These are phyloP conservation scores for Trichophyton benhamiae DNA, from an alignment of 2,329 filamentous ascomycete species.

Conservation along the genomic window DNA sequence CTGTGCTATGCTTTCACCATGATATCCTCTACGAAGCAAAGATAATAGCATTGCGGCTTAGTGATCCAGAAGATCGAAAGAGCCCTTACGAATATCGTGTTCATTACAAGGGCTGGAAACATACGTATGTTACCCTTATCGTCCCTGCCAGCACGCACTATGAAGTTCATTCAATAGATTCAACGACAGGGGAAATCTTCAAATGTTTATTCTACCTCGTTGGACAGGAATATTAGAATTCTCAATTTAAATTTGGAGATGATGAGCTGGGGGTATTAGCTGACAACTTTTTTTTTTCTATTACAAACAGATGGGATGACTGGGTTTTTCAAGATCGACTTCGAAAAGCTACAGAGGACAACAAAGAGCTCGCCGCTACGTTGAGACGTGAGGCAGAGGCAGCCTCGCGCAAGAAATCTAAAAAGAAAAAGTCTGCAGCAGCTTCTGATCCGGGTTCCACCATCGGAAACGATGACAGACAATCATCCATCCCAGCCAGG, in stretches of 20 bases:
- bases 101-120: slow-evolving; percentile 99
- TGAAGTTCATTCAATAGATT: background rate
- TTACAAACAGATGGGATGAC: slow-evolving; percentile 68
- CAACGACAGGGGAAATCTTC: background rate
- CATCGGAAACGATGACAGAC: slow-evolving; percentile 35
- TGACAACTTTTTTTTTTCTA: slow-evolving; percentile 2
- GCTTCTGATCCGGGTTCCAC: slow-evolving; percentile 33
- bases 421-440: slow-evolving; percentile 25
- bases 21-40: slow-evolving; percentile 97
- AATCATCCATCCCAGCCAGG: slow-evolving; percentile 32
- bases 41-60: slow-evolving; percentile 63
- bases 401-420: slow-evolving; percentile 23
- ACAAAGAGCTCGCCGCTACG: slow-evolving; percentile 65
- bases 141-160: background rate
- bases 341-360: slow-evolving; percentile 87
- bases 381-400: slow-evolving; percentile 33
- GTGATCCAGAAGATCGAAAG: slow-evolving; percentile 53
- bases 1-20: slow-evolving; percentile 91
- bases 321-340: slow-evolving; percentile 92
- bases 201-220: background rate
- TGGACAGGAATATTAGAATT: background rate
- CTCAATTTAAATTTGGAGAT: background rate
- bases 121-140: slow-evolving; percentile 52
- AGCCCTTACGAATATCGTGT: slow-evolving; percentile 77
- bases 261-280: background rate